Evolutionary conservation across 345 rosid genomes (phyloP), one percentile per base, ranked within the genome.

Genomic region (Clausena lansium): DNA sequence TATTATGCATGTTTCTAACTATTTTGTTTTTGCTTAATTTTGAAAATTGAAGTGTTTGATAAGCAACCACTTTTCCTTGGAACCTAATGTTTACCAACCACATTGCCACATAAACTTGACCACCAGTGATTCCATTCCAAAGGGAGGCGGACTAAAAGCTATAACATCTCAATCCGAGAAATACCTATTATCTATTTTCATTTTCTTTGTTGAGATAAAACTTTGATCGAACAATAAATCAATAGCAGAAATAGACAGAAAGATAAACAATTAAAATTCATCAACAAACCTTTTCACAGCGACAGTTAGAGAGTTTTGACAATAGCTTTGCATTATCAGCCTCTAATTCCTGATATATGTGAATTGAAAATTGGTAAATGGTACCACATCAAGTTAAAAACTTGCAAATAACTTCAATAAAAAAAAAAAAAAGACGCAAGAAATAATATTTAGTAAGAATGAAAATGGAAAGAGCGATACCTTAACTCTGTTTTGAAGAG

Each of bases 321-420:
- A 84, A 66, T 67, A 94, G 80, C 75, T 83, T 81, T 1, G 88
- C 83, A 79, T 93, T 93, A 57, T 89, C 90, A 78, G 73, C 83
- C 79, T 90, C 94, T 78, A 93, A 77, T 80, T 89, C 93, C 97
- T 94, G 88, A 20, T 66, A 68, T 15, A 47, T 5, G 41, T 8
- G 45, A 4, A 35, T 20, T 64, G 50, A 11, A 58, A 67, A 32
- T 38, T 3, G 36, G 17, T 30, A 30, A 39, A 72, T 14, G 68
- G 24, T 45, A 25, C 5, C 62, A 59, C 1, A 35, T 14, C 15
- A 32, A 69, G 36, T 38, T 47, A 60, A 35, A 4, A 62, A 67
- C 28, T 71, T 33, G 14, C 28, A 35, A 36, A 22, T 19, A 22
- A 20, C 22, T 35, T 28, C 33, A 64, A 64, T 35, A 2, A 22